Base-by-base conservation (phyloP, 306 rosid species). In the Vigna mungo region DNA sequence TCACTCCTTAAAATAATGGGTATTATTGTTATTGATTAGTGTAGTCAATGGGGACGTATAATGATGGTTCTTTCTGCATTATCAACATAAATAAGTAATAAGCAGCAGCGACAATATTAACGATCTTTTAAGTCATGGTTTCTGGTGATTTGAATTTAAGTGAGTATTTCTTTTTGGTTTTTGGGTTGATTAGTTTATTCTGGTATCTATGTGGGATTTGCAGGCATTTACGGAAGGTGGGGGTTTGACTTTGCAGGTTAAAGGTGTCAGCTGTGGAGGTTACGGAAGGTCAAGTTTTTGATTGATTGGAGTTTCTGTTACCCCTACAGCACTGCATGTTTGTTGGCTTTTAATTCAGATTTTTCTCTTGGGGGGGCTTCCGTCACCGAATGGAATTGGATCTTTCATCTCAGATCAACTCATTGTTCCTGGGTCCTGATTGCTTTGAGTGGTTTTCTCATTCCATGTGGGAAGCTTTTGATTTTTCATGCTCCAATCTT, bases 161-260 rank as follows among this genome's bases (percentile, higher is more conserved):
- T 61, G 36, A 67, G 39, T 17, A 30, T 66, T 74, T 68, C 27
- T 68, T 52, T 8, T 68, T 34, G 63, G 17, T 8, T 30, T 30
- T 25, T 25, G 54, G 9, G 41, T 82, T 2, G 79, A 71, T 74
- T 85, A 36, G 80, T 89, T 86, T 83, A 85, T 78, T 81, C 68
- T 65, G 75, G 75, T 81, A 47, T 86, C 21, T 84, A 66, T 81
- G 85, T 83, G 80, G 88, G 90, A 83, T 84, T 90, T 88, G 79
- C 93, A 87, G 92, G 86, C 88, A 74, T 78, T 83, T 83, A 85
- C 91, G 89, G 84, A 89, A 85, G 89, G 88, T 74, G 93, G 85
- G 47, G 47, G 67, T 86, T 91, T 90, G 97, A 90, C 98, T 95
- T 90, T 83, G 85, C 64, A 66, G 79, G 84, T 67, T 41, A 78